Evolutionary conservation across 164 flowering plant species (phyloP).

Genomic region (Santalum album): DNA sequence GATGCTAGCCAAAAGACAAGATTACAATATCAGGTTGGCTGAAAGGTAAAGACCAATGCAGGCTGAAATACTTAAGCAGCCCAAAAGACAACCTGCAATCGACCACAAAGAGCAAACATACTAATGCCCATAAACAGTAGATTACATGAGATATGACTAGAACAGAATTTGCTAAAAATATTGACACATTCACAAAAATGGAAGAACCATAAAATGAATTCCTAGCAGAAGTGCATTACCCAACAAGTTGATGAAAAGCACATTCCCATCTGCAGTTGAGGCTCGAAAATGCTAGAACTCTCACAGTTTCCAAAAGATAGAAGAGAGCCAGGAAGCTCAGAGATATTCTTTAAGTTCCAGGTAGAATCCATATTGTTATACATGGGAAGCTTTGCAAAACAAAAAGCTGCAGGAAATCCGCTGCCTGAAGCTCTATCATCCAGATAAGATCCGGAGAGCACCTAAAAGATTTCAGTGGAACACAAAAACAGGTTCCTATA

Average conservation of each 20-base stretch:
- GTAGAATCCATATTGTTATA: constrained; percentile 31
- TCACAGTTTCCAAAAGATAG: constrained; percentile 52
- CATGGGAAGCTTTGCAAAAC: constrained; percentile 11
- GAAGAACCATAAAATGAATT: no score
- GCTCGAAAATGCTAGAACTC: constrained; percentile 34
- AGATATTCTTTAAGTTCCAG: constrained; percentile 67
- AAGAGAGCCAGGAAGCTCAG: constrained; percentile 62
- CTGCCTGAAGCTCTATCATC: constrained; percentile 42
- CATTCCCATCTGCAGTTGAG: constrained; percentile 73
- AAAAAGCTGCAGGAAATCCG: constrained; percentile 40
- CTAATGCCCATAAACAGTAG: neutral
- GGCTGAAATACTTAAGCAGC: no score
- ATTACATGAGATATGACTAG: no score
- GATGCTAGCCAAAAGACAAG: no score
- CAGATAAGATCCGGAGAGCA: constrained; percentile 50
- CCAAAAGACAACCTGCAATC: no score
- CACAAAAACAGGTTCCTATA: neutral
- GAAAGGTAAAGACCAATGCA: no score
- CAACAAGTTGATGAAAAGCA: constrained; percentile 68
- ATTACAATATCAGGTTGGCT: no score
- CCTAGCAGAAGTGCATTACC: constrained; percentile 30
- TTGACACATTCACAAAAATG: no score
- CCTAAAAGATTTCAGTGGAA: constrained; percentile 30
- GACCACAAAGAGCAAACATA: no score
- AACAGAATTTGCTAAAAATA: no score